These are phyloP conservation scores for Ulmus americana DNA, from an alignment of 331 rosid species.

Conservation along the genomic window DNA sequence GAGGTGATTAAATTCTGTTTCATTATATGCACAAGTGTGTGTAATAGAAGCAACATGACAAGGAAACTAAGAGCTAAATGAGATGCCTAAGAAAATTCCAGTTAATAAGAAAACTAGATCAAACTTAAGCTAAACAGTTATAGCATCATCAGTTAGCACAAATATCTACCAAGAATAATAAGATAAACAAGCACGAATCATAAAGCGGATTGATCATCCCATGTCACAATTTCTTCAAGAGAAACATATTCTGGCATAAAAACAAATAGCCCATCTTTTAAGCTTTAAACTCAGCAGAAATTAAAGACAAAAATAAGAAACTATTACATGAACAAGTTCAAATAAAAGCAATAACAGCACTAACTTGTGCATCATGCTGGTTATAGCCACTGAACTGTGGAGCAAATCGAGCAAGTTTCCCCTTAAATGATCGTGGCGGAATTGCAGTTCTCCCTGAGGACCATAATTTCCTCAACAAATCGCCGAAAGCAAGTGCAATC, in stretches of 20 bases:
- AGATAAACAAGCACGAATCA: not conserved
- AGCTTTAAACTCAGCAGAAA: not conserved
- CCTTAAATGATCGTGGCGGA: constrained; percentile 86
- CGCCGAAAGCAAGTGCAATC: constrained; percentile 93
- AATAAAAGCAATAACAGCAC: constrained; percentile 24
- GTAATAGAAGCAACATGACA: not conserved
- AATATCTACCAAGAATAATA: not conserved
- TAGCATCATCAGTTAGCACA: not conserved
- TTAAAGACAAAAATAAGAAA: not conserved
- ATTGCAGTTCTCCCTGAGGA: constrained; percentile 73
- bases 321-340: constrained; percentile 3
- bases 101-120: not conserved
- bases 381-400: constrained; percentile 98
- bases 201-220: not conserved
- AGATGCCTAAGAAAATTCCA: not conserved
- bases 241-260: no score
- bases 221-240: not conserved
- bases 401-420: constrained; percentile 92
- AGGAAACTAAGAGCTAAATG: not conserved
- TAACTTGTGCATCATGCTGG: constrained; percentile 98
- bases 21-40: not conserved
- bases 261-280: no score
- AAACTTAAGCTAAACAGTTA: not conserved
- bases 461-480: constrained; percentile 88
- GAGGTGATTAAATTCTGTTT: not conserved